phyloP scores from a whole-genome alignment of 179 eudicot genomes.

The Silene noctiflora region DNA sequence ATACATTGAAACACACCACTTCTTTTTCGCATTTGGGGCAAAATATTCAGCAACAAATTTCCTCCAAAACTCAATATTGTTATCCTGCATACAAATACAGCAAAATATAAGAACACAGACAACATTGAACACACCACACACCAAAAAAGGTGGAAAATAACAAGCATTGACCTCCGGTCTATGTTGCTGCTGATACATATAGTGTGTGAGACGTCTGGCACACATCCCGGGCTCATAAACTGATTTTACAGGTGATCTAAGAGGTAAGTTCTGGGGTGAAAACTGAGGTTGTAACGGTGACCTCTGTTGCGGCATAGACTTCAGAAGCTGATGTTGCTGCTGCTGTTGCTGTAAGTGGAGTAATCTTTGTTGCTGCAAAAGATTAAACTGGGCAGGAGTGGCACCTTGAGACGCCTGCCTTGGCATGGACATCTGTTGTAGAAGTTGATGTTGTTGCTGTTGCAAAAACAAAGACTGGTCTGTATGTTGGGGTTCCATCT shows the following conservation, averaged over 20 bases:
- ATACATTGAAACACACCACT: slow-evolving; percentile 98
- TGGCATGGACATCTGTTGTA: slow-evolving; percentile 66
- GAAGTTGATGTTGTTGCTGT: slow-evolving; percentile 59
- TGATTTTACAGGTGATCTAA: slow-evolving; percentile 70
- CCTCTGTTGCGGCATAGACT: slow-evolving; percentile 68
- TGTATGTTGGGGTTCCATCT: slow-evolving; percentile 79
- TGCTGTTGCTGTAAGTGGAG: slow-evolving; percentile 55
- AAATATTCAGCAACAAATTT: slow-evolving; percentile 80
- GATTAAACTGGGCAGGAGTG: slow-evolving; percentile 59
- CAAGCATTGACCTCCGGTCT: slow-evolving; percentile 74
- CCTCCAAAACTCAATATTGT: slow-evolving; percentile 93
- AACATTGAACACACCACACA: background rate
- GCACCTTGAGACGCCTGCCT: slow-evolving; percentile 72
- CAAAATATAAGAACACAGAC: background rate
- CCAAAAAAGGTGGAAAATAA: background rate
- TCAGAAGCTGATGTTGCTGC: slow-evolving; percentile 62
- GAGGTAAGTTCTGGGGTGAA: slow-evolving; percentile 63
- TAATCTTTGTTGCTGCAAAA: slow-evolving; percentile 74
- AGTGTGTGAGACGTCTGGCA: slow-evolving; percentile 82
- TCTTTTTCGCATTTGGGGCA: slow-evolving; percentile 95
- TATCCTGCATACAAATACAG: slow-evolving; percentile 51
- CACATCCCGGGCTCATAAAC: slow-evolving; percentile 91
- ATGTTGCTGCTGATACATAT: slow-evolving; percentile 85
- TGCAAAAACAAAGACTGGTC: slow-evolving; percentile 71
- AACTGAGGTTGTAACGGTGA: slow-evolving; percentile 55